phyloP scores from a whole-genome alignment of 495 filamentous ascomycete genomes.

The Penicillium roqueforti region DNA sequence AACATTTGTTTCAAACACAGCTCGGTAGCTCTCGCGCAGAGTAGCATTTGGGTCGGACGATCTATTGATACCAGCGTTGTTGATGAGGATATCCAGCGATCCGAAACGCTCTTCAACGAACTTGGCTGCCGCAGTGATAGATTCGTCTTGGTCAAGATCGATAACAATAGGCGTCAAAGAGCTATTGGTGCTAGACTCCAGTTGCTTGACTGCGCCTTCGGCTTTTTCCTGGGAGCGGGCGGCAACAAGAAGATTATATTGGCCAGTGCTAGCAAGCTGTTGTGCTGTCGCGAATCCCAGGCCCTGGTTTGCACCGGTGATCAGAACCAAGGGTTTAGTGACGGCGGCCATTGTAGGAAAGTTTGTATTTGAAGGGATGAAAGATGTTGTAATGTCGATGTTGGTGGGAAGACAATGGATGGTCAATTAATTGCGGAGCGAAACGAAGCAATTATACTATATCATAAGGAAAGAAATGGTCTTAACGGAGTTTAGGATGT shows the following conservation, averaged over 20 bases:
- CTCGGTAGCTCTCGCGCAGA: neutral
- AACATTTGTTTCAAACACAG: neutral
- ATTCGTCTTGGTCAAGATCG: neutral
- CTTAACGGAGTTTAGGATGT: neutral
- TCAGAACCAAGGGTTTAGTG: neutral
- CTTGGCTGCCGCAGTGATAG: neutral
- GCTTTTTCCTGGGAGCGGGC: neutral
- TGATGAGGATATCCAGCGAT: neutral
- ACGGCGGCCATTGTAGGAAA: neutral
- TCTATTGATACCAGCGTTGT: neutral
- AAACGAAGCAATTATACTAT: too few species aligned
- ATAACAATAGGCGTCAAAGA: neutral
- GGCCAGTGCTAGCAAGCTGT: neutral
- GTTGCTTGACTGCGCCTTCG: neutral
- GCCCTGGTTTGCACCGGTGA: neutral
- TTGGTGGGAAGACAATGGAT: neutral
- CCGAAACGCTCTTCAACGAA: neutral
- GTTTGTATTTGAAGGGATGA: neutral
- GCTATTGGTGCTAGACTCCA: neutral
- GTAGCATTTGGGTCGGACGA: neutral
- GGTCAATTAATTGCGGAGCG: neutral
- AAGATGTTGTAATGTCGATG: neutral
- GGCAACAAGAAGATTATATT: neutral
- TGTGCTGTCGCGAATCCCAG: neutral
- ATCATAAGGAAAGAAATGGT: neutral